A percentile compares a stretch with the other conserved stretches of the same genome.
Conservation (phyloP, 179 eudicot genomes). For the Beta corolliflora region DNA sequence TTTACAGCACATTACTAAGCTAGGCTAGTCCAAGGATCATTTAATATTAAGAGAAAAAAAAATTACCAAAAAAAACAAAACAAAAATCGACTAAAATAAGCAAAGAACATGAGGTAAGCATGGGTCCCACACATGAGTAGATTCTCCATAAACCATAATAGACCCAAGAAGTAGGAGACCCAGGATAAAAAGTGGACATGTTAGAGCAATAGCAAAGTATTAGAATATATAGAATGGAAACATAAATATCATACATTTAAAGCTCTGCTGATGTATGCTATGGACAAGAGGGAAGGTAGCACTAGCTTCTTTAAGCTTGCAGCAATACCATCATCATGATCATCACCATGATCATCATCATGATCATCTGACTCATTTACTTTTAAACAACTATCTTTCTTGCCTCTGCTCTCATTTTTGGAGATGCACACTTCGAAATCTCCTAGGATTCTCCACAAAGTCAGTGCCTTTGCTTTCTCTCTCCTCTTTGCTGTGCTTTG, state of each 20-base stretch:
- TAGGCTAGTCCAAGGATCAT: background rate
- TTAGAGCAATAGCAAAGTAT: background rate
- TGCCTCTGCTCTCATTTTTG: constrained; percentile 7
- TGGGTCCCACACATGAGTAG: constrained; percentile 36
- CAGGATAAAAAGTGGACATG: constrained; percentile 21
- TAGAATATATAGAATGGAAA: background rate
- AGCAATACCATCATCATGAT: constrained; percentile 10
- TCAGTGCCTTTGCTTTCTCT: constrained; percentile 25
- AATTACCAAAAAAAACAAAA: background rate
- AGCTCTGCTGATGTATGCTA: constrained; percentile 23
- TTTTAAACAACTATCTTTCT: constrained; percentile 6
- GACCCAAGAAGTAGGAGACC: constrained; percentile 20
- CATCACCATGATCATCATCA: background rate
- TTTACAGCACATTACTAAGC: constrained; percentile 15
- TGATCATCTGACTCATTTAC: background rate
- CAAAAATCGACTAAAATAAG: background rate
- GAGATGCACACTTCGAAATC: constrained; percentile 32
- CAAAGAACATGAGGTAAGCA: constrained; percentile 29
- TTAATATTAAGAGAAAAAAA: background rate
- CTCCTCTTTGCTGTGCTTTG: background rate
- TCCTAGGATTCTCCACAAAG: constrained; percentile 38
- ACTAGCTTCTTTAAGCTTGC: background rate
- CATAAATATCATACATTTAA: background rate
- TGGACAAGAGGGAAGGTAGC: background rate
- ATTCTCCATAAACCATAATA: constrained; percentile 28